Conservation (phyloP, 768 basidiomycete species). For the Leccinellum luteum region DNA sequence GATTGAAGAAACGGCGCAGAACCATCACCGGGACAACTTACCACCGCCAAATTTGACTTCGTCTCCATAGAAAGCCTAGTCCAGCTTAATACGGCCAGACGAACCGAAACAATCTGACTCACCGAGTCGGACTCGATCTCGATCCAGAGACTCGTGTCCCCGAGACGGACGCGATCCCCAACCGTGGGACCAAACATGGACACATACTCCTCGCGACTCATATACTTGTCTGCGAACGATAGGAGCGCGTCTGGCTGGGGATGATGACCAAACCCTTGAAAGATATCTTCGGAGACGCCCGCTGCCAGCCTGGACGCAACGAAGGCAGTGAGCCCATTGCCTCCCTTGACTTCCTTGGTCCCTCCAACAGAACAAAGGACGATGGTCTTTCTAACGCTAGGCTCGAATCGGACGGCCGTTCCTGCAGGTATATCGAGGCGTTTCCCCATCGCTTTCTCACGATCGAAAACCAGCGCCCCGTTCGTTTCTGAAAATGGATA, state of each 20-base stretch:
- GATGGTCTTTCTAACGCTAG: slow-evolving; percentile 84
- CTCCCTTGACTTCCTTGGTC: slow-evolving; percentile 66
- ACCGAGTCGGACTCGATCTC: slow-evolving; percentile 87
- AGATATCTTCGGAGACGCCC: slow-evolving; percentile 15
- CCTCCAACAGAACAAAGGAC: slow-evolving; percentile 80
- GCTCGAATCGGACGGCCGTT: slow-evolving; percentile 95
- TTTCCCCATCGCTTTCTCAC: slow-evolving; percentile 74
- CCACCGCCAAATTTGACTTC: slow-evolving; percentile 99
- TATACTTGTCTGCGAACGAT: slow-evolving; percentile 49
- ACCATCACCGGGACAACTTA: slow-evolving; percentile 22
- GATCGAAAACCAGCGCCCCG: slow-evolving; percentile 75
- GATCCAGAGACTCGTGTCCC: slow-evolving; percentile 89
- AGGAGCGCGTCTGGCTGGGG: slow-evolving; percentile 62
- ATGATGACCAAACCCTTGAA: slow-evolving; percentile 63
- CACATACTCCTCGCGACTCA: slow-evolving; percentile 74
- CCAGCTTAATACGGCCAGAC: not conserved
- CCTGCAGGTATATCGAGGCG: slow-evolving; percentile 92
- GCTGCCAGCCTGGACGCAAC: slow-evolving; percentile 53
- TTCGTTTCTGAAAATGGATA: slow-evolving; percentile 96
- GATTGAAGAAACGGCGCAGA: not conserved
- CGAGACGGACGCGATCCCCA: slow-evolving; percentile 85
- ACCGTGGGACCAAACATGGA: slow-evolving; percentile 95
- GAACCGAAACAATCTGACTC: slow-evolving; percentile 2
- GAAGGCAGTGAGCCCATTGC: slow-evolving; percentile 53
- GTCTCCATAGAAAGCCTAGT: slow-evolving; percentile 84